Base-by-base conservation (phyloP, 2,329 filamentous ascomycete genomes). In the Dothidotthia symphoricarpi region DNA sequence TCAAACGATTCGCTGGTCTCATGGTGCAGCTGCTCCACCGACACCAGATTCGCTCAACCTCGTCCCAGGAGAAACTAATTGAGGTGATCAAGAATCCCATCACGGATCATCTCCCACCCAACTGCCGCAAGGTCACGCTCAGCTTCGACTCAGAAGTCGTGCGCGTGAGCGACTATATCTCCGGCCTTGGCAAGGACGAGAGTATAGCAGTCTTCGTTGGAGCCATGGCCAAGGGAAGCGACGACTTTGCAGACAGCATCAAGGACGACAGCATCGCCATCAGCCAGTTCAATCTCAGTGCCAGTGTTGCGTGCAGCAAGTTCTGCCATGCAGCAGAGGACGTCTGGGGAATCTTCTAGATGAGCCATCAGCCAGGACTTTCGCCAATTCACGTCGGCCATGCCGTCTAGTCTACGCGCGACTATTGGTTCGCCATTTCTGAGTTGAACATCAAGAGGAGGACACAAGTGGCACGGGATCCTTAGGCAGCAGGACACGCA, bases 251-350 rank as follows among this genome's bases (percentile, higher is more conserved):
- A 49, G 93, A 98, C 64, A 80, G 81, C 27, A 88, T 86, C 70
- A 94, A 97, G 60, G 91, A 97, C 64, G 93, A 98, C 72, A 88
- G 94, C 61, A 97, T 98, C 64, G 88, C 86, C 57, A 97, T 98
- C 73, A 97, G 91, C 77, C 95, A 96, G 70, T 98, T 87, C 77
- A 95, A 90, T 63, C 77, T 98, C 48, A 95, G 88, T 62, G 93
- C 93, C 45, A 97, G 91, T 74, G 93, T 98, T 47, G 91, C 93
- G 28, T 98, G 93, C 78, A 96, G 91, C 81, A 98, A 97, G 70
- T 97, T 98, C 76, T 97, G 93, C 71, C 93, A 98, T 70, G 93
- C 91, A 27, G 91, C 90, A 28, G 93, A 98, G 71, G 93, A 98
- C 68, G 85, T 85, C 24, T 98, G 93, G 93, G 83, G 88, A 63